Evolutionary conservation across 202 grass and related monocot genomes (phyloP), one percentile per base, ranked within the genome.

Genomic region (Cymbopogon flexuosus): DNA sequence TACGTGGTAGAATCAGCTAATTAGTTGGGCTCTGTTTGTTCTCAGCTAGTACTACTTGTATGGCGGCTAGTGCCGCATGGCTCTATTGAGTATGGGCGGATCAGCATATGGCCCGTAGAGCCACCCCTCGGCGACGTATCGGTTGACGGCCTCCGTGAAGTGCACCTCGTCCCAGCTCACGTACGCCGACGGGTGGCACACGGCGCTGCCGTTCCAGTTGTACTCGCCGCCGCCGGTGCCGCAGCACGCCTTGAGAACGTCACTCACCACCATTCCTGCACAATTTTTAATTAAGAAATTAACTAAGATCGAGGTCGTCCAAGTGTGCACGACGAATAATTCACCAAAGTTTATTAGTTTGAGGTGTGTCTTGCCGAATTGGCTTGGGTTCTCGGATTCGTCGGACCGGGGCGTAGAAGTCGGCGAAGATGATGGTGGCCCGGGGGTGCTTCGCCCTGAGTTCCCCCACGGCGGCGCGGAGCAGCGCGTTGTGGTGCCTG

Each of bases 401-500:
- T 1, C 49, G 49, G 49, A 54, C 18, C 49, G 49, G 49, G 49
- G 49, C 1, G 49, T 54, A 56, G 51, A 56, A 56, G 18, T 56
- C 51, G 51, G 51, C 51, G 18, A 56, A 56, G 51, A 56, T 5
- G 51, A 56, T 56, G 18, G 18, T 56, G 51, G 51, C 51, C 19
- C 8, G 29, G 0, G 87, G 75, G 18, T 91, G 68, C 69, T 24
- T 81, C 49, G 10, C 3, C 70, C 75, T 69, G 19, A 94, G 84
- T 8, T 3, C 8, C 7, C 0, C 15, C 6, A 92, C n/a, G 22
- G 65, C 87, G 5, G 9, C 24, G 0, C 40, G 60, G 8, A 92
- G 84, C 78, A 81, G 27, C 40, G 10, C 15, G 61, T 94, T 84
- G 68, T 94, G 92, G 68, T 70, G 2, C 21, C 3, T 83, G 3